A percentile compares a stretch with the other conserved stretches of the same genome.
These are phyloP conservation scores for Coccomyxa sp. DNA, from an alignment of 139 green algal species.

Conservation along the genomic window DNA sequence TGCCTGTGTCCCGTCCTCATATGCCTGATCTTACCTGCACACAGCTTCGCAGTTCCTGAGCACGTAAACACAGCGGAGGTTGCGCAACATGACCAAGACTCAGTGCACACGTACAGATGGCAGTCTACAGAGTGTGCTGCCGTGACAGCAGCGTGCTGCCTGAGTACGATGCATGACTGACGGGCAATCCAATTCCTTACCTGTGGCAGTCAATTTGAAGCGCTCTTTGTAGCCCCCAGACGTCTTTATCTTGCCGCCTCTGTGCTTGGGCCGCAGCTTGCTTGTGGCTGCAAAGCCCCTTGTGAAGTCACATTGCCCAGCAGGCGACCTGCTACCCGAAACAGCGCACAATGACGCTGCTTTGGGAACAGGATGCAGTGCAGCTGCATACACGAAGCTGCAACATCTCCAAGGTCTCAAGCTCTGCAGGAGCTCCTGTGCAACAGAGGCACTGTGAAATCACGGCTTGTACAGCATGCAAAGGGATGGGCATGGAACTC, in stretches of 20 bases:
- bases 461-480: no score
- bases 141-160: no score
- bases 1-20: conserved; percentile 34
- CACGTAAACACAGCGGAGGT: no score
- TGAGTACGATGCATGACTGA: no score
- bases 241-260: conserved; percentile 34
- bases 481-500: no score
- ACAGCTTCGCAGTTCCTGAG: no score
- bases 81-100: no score
- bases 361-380: neutral
- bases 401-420: neutral
- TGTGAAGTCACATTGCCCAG: neutral
- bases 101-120: no score
- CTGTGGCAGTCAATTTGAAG: conserved; percentile 38
- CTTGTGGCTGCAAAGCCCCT: neutral
- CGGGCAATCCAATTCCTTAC: no score
- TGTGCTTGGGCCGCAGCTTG: conserved; percentile 22
- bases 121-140: no score
- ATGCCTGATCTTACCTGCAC: conserved; percentile 27
- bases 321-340: neutral
- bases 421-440: neutral
- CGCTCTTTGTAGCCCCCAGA: conserved; percentile 27
- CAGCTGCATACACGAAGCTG: neutral
- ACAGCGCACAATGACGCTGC: neutral
- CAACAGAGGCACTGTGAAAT: neutral